Evolutionary conservation across 2,329 filamentous ascomycete genomes (phyloP), one percentile per base, ranked within the genome.

Genomic region (Cercospora sesami): DNA sequence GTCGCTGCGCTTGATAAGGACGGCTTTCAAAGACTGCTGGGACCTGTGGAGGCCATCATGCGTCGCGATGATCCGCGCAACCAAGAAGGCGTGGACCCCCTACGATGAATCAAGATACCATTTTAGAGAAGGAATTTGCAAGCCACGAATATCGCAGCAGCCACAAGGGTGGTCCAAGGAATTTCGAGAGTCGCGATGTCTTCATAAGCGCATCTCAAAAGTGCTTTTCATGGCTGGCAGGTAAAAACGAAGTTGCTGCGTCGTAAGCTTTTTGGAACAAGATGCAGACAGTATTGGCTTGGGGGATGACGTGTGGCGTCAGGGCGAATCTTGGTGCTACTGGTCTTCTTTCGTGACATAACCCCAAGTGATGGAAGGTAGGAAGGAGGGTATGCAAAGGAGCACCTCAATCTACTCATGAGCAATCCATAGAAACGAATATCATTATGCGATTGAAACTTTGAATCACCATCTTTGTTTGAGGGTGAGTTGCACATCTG

Each of bases 21-120:
- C 75, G 95, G 94, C 5, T 99, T 99, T 82, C 94, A 97, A 83
- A 86, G 95, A 73, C 83, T 99, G 75, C 84, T 99, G 36, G 95
- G 95, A 1, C 94, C 94, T 0, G 94, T 98, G 30, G 93, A 97
- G 81, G 90, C 93, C 69, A 96, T 98, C 78, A 93, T 99, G 92
- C 87, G 95, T 80, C 87, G 95, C 76, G 92, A 86, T 69, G 85
- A 87, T 73, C 85, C 84, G 53, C 82, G 80, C 76, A 83, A 83
- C 73, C 71, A 74, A 63, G 73, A 71, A 14, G 71, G 73, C 51
- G 61, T 62, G 28, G 71, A 73, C 53, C 68, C 73, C 12, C 51
- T 72, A 66, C 69, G 72, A 62, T 72, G 42, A 61, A 59, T 55
- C 48, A n/a, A 55, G 14, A n/a, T 30, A 28, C 23, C 23, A n/a